Percentiles rank a stretch among this genome's conserved stretches.
Evolutionary conservation across 2,329 filamentous ascomycete species (phyloP).

Genomic region (Waltergamsia citrina): DNA sequence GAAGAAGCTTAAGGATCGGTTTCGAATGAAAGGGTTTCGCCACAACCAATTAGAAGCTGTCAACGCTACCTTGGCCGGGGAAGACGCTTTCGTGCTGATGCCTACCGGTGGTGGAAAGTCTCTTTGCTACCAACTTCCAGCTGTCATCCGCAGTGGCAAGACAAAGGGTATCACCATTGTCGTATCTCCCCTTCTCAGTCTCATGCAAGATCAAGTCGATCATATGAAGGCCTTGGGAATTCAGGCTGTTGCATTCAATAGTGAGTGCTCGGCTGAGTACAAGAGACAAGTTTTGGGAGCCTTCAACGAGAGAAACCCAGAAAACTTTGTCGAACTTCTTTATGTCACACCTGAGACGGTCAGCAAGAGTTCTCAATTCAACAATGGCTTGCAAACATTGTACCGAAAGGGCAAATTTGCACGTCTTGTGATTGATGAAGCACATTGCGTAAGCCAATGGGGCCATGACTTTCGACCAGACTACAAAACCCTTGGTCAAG

Average conservation of each 20-base stretch:
- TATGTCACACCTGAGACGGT: constrained; percentile 98
- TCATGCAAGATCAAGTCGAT: constrained; percentile 95
- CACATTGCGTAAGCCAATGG: constrained; percentile 99
- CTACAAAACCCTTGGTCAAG: constrained; percentile 75
- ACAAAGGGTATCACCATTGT: constrained; percentile 86
- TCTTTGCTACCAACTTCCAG: constrained; percentile 90
- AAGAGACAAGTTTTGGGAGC: constrained; percentile 57
- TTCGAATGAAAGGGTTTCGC: constrained; percentile 78
- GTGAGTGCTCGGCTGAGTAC: constrained; percentile 56
- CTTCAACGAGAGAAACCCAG: constrained; percentile 54
- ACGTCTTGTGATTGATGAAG: constrained; percentile 92
- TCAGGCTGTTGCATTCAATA: constrained; percentile 72
- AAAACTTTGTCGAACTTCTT: constrained; percentile 73
- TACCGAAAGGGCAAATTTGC: constrained; percentile 66
- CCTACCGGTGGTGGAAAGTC: constrained; percentile 96
- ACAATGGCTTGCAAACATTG: constrained; percentile 56
- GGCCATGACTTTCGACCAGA: constrained; percentile 96
- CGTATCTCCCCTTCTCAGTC: constrained; percentile 84
- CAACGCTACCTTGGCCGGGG: constrained; percentile 78
- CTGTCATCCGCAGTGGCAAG: constrained; percentile 69
- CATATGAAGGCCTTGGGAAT: constrained; percentile 70
- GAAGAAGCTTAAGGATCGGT: constrained; percentile 69
- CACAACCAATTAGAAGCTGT: constrained; percentile 92
- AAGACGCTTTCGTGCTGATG: constrained; percentile 94
- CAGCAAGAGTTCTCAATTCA: constrained; percentile 65